A percentile compares a stretch with the other conserved stretches of the same genome.
Evolutionary conservation across 768 basidiomycete species (phyloP).

Genomic region (Thelephora ganbajun): DNA sequence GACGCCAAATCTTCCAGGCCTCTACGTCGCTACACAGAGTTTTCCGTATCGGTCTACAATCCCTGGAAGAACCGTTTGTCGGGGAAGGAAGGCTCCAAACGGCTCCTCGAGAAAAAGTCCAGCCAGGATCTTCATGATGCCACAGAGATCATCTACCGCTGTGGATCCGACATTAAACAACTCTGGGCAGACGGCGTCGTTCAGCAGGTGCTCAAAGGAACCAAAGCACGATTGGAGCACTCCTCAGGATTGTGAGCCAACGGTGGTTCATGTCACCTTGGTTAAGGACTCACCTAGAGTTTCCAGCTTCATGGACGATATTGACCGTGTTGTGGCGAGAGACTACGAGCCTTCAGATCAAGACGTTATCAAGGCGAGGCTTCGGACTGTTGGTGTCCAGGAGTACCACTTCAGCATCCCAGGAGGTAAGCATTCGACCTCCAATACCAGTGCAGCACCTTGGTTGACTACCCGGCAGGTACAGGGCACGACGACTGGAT

Average conservation of each 20-base stretch:
- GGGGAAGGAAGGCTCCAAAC: slow-evolving; percentile 5
- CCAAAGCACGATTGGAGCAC: slow-evolving; percentile 48
- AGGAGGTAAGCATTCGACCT: slow-evolving; percentile 29
- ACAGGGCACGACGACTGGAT: slow-evolving; percentile 56
- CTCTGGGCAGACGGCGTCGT: slow-evolving; percentile 58
- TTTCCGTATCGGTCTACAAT: slow-evolving; percentile 16
- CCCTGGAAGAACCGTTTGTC: slow-evolving; percentile 15
- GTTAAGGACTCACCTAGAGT: background rate
- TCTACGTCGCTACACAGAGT: slow-evolving; percentile 12
- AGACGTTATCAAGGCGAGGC: slow-evolving; percentile 66
- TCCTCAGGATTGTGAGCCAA: slow-evolving; percentile 57
- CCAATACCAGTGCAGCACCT: background rate
- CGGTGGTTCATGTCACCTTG: background rate
- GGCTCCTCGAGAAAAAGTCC: slow-evolving; percentile 1
- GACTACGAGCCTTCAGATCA: slow-evolving; percentile 59
- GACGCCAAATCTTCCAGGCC: background rate
- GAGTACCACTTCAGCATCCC: slow-evolving; percentile 58
- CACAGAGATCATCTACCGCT: slow-evolving; percentile 42
- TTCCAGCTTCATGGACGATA: slow-evolving; percentile 53
- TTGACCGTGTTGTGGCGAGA: slow-evolving; percentile 47
- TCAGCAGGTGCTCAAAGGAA: slow-evolving; percentile 38
- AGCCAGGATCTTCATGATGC: slow-evolving; percentile 33
- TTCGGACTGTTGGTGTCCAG: slow-evolving; percentile 68
- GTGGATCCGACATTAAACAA: slow-evolving; percentile 49
- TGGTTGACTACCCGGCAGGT: slow-evolving; percentile 16